Base-by-base conservation (phyloP, 2,329 filamentous ascomycete species). In the Aspergillus thermomutatus region DNA sequence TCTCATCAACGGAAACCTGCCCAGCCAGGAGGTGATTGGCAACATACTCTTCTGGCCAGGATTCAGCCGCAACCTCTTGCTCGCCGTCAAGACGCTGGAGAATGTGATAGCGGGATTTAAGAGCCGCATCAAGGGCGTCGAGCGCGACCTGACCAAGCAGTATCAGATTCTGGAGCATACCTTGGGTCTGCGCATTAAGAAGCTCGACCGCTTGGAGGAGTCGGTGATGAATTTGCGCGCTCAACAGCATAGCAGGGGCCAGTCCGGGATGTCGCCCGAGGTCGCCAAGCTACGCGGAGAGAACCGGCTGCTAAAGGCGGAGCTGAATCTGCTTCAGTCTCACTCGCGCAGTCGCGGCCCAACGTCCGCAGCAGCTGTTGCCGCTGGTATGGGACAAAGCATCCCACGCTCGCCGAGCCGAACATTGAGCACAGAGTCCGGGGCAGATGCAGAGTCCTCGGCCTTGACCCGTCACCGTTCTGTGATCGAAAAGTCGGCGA, bases 51-150 rank as follows among this genome's bases (percentile, higher is more conserved):
- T 79, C 66, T 79, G 77, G 77, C 88, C 90, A 0, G 90, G 89
- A 1, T 97, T 97, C 76, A 90, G 89, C 69, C 91, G 92, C 73
- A 97, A 97, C 71, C 82, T 99, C 26, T 76, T 97, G 46, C 85
- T 87, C 1, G 93, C 93, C 0, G 84, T 97, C 60, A 96, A 93
- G 79, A 90, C 87, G 2, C 87, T 97, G 54, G 94, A 97, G 78
- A 80, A 82, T 19, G 85, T 96, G 61, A 81, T 97, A 37, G 83
- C 84, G 19, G 84, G 85, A 8, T 96, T 96, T 79, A 89, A 90
- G 67, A 80, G 82, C 41, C 88, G 91, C 58, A 90, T 97, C 69
- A 90, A 90, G 67, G 80, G 82, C 6, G 87, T 97, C n/a, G 94
- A 99, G 73, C 87, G 90, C 50, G 90, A 96, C 58, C 77, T 97